A percentile compares a stretch with the other conserved stretches of the same genome.
Conservation (phyloP, 1,284 basidiomycete genomes). For the Tilletia walkeri region DNA sequence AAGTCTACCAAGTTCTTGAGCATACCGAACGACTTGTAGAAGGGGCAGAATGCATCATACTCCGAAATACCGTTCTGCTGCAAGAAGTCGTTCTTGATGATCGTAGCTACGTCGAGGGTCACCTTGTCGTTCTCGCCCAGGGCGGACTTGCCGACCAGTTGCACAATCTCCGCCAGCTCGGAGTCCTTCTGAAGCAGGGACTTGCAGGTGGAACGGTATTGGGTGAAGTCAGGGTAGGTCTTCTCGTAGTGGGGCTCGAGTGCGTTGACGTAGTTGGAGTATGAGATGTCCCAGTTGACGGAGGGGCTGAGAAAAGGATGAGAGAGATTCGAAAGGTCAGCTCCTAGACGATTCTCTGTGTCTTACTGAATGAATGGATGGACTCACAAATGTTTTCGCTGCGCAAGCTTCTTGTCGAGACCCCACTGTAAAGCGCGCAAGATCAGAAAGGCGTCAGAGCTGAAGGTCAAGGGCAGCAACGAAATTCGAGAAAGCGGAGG, state of each 20-base stretch:
- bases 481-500: too few relatives aligned
- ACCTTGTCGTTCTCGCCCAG: conserved; percentile 98
- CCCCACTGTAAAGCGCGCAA: conserved; percentile 27
- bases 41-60: conserved; percentile 95
- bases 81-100: conserved; percentile 93
- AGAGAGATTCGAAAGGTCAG: neutral
- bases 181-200: conserved; percentile 98
- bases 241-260: conserved; percentile 91
- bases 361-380: neutral
- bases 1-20: conserved; percentile 92
- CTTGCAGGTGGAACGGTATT: conserved; percentile 85
- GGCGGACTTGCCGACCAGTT: conserved; percentile 96
- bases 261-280: conserved; percentile 96
- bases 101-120: conserved; percentile 91
- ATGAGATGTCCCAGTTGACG: conserved; percentile 98
- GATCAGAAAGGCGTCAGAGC: neutral
- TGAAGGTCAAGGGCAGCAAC: neutral
- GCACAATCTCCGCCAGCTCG: conserved; percentile 97
- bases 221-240: conserved; percentile 82
- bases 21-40: conserved; percentile 77
- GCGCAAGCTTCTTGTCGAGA: conserved; percentile 85
- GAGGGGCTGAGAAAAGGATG: conserved; percentile 64
- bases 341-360: neutral
- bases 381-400: conserved; percentile 82
- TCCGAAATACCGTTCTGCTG: conserved; percentile 99